phyloP scores from a whole-genome alignment of 148 eudicot genomes.

The Cornus controversa region DNA sequence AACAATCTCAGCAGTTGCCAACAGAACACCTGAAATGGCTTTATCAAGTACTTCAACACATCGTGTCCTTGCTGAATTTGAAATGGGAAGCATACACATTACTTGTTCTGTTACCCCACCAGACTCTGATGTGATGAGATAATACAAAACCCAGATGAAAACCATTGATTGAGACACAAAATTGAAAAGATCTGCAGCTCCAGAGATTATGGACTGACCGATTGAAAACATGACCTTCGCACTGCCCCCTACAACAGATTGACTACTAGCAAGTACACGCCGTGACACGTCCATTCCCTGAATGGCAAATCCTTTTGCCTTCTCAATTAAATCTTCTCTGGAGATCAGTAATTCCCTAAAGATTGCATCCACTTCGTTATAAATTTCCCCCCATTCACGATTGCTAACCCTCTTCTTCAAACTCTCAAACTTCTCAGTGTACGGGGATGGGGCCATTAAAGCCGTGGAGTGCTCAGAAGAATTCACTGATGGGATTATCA shows the following conservation, averaged over 20 bases:
- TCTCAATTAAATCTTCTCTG: slow-evolving; percentile 65
- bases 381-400: slow-evolving; percentile 71
- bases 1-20: slow-evolving; percentile 82
- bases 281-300: slow-evolving; percentile 81
- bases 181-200: slow-evolving; percentile 82
- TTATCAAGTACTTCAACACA: slow-evolving; percentile 90
- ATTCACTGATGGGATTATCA: slow-evolving; percentile 46
- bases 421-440: slow-evolving; percentile 55
- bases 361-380: slow-evolving; percentile 62
- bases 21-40: slow-evolving; percentile 75
- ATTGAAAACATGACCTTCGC: slow-evolving; percentile 67
- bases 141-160: slow-evolving; percentile 92
- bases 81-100: slow-evolving; percentile 74
- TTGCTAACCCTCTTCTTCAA: slow-evolving; percentile 63
- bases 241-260: slow-evolving; percentile 72
- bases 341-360: slow-evolving; percentile 53
- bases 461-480: slow-evolving; percentile 42
- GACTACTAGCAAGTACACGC: slow-evolving; percentile 61
- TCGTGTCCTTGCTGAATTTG: slow-evolving; percentile 57
- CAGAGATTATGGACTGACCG: slow-evolving; percentile 68
- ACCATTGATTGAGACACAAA: slow-evolving; percentile 83
- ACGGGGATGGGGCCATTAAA: slow-evolving; percentile 61
- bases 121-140: slow-evolving; percentile 85
- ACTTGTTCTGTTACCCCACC: slow-evolving; percentile 93
- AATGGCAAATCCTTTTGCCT: slow-evolving; percentile 75